A percentile compares a stretch with the other conserved stretches of the same genome.
Conservation (phyloP, 352 stramenopile species). For the Sclerospora graminicola region DNA sequence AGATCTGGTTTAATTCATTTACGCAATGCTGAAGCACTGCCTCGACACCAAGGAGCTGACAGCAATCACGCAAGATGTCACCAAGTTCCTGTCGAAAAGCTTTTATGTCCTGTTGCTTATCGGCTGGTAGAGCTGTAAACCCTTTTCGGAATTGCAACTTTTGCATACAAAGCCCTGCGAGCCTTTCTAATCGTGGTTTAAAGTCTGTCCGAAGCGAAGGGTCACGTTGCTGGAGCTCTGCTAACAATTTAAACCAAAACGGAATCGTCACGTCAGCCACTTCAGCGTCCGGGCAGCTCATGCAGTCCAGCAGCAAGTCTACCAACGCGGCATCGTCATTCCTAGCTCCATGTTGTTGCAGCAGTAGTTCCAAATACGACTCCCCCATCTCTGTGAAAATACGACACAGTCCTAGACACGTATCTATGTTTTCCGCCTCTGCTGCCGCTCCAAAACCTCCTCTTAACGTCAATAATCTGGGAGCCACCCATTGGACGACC, state of each 20-base stretch:
- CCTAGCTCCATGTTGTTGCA: slow-evolving; percentile 22
- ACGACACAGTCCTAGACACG: slow-evolving; percentile 66
- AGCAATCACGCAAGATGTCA: slow-evolving; percentile 76
- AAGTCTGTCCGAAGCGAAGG: slow-evolving; percentile 32
- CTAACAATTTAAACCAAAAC: slow-evolving; percentile 71
- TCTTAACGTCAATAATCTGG: slow-evolving; percentile 58
- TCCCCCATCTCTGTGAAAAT: slow-evolving; percentile 89
- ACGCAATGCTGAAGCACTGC: slow-evolving; percentile 71
- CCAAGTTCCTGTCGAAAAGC: slow-evolving; percentile 65
- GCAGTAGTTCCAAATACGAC: slow-evolving; percentile 67
- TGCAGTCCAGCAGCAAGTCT: slow-evolving; percentile 83
- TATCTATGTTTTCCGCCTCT: slow-evolving; percentile 58
- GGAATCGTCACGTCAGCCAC: slow-evolving; percentile 77
- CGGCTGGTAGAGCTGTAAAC: slow-evolving; percentile 44
- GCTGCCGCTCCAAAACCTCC: slow-evolving; percentile 39
- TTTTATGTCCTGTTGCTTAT: slow-evolving; percentile 82
- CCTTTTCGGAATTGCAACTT: slow-evolving; percentile 70
- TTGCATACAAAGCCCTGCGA: slow-evolving; percentile 68
- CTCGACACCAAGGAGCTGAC: slow-evolving; percentile 57
- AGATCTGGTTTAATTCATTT: slow-evolving; percentile 56
- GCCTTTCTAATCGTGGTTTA: slow-evolving; percentile 35
- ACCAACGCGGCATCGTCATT: slow-evolving; percentile 58
- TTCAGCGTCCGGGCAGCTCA: slow-evolving; percentile 69
- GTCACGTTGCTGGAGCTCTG: slow-evolving; percentile 25
- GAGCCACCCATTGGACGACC: slow-evolving; percentile 72